Conservation (phyloP, 192 early-diverging fungal species). For the Endogone sp. region DNA sequence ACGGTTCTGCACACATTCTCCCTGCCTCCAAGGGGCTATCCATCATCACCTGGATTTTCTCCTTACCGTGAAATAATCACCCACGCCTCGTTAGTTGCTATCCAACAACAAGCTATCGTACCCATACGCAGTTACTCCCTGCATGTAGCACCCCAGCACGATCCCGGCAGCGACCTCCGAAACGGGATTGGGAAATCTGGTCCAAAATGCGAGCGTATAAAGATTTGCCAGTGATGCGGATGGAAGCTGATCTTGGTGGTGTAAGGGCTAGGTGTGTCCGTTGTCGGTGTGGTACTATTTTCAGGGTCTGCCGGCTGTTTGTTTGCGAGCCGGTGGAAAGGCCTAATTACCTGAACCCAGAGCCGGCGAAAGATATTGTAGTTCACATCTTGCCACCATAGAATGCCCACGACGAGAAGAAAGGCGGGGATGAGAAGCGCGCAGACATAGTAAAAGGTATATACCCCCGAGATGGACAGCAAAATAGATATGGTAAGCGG, state of each 20-base stretch:
- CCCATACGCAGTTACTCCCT: slow-evolving; percentile 52
- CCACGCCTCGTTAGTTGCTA: no score
- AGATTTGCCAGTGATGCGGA: slow-evolving; percentile 83
- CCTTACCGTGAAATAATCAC: background rate
- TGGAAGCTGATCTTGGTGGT: slow-evolving; percentile 42
- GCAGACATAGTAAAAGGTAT: slow-evolving; percentile 43
- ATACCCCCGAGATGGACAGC: slow-evolving; percentile 22
- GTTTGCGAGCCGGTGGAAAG: no score
- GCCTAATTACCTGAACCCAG: no score
- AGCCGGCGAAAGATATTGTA: slow-evolving; percentile 22
- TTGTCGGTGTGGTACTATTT: background rate
- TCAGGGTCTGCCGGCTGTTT: background rate
- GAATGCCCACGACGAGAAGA: slow-evolving; percentile 29
- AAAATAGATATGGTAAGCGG: slow-evolving; percentile 54
- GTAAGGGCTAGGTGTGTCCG: slow-evolving; percentile 7
- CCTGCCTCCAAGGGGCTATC: background rate
- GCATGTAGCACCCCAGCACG: slow-evolving; percentile 66
- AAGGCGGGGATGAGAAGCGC: slow-evolving; percentile 38
- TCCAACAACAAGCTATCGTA: background rate
- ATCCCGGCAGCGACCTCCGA: slow-evolving; percentile 69
- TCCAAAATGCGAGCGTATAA: slow-evolving; percentile 80
- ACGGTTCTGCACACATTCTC: no score
- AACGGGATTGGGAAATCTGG: slow-evolving; percentile 64
- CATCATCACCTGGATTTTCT: background rate
- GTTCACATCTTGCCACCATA: slow-evolving; percentile 39